Conservation (phyloP, 352 stramenopile species). For the Peronospora destructor region DNA sequence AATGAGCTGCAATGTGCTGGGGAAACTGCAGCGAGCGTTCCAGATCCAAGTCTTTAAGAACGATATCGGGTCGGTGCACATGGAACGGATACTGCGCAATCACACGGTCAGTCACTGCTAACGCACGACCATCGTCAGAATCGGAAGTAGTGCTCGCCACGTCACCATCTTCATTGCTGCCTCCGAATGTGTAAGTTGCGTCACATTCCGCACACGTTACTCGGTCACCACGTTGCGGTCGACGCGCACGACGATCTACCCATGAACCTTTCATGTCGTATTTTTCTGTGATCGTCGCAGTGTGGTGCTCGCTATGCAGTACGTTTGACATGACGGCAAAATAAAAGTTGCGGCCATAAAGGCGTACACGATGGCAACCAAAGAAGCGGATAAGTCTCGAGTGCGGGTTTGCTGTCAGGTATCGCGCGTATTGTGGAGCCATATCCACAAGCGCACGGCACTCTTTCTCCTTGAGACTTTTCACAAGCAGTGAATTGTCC, state of each 20-base stretch:
- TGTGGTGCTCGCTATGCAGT: slow-evolving; percentile 51
- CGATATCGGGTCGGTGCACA: slow-evolving; percentile 55
- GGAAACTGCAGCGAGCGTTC: slow-evolving; percentile 38
- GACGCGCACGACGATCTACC: slow-evolving; percentile 50
- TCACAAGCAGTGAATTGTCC: slow-evolving; percentile 70
- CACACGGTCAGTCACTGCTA: slow-evolving; percentile 7
- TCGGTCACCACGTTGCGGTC: slow-evolving; percentile 40
- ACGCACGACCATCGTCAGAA: slow-evolving; percentile 4
- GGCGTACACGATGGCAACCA: slow-evolving; percentile 70
- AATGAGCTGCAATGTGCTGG: slow-evolving; percentile 20
- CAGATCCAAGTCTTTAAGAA: slow-evolving; percentile 69
- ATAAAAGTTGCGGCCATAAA: slow-evolving; percentile 79
- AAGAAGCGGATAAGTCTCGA: slow-evolving; percentile 82
- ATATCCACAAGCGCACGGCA: slow-evolving; percentile 67
- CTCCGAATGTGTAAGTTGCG: slow-evolving; percentile 40
- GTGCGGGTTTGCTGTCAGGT: slow-evolving; percentile 48
- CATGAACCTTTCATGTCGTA: slow-evolving; percentile 78
- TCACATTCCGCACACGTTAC: slow-evolving; percentile 68
- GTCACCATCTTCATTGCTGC: slow-evolving; percentile 24
- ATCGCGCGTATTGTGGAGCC: slow-evolving; percentile 57
- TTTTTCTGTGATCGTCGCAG: slow-evolving; percentile 54
- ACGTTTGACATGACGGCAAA: slow-evolving; percentile 82
- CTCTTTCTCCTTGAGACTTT: slow-evolving; percentile 74
- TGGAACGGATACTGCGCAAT: slow-evolving; percentile 29
- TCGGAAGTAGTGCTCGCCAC: slow-evolving; percentile 14